Percentiles rank a stretch among this genome's conserved stretches.
phyloP scores from a whole-genome alignment of 164 flowering plant species.

The Sedum album region DNA sequence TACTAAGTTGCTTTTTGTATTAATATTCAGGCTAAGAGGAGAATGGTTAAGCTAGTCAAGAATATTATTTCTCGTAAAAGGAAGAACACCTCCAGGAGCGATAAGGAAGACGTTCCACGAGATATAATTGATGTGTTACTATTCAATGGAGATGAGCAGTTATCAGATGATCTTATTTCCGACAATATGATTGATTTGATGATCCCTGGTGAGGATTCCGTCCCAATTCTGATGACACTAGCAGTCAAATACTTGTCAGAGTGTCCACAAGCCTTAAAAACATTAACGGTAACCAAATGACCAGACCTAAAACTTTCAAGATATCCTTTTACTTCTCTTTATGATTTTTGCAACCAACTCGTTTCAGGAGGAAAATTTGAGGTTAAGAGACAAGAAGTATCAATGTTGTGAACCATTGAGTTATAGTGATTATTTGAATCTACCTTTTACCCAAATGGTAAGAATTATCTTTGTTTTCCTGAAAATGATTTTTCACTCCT shows the following conservation, averaged over 20 bases:
- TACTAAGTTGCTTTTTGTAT: neutral
- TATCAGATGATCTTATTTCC: constrained; percentile 64
- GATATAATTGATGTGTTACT: constrained; percentile 74
- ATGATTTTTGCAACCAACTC: neutral
- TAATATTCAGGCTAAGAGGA: constrained; percentile 69
- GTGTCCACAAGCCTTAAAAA: constrained; percentile 64
- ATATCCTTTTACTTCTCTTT: neutral
- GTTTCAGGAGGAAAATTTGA: constrained; percentile 76
- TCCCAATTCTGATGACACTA: constrained; percentile 84
- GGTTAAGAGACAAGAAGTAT: constrained; percentile 44
- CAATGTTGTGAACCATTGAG: constrained; percentile 33
- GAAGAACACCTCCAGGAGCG: constrained; percentile 16
- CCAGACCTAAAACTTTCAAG: too few relatives aligned
- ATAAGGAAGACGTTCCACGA: constrained; percentile 22
- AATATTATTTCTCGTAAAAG: constrained; percentile 33
- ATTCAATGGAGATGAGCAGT: constrained; percentile 38
- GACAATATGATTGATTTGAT: constrained; percentile 87
- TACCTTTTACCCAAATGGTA: constrained; percentile 80
- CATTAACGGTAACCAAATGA: constrained; percentile 40
- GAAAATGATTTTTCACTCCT: too few relatives aligned
- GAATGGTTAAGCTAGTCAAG: constrained; percentile 61
- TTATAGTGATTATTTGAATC: constrained; percentile 65
- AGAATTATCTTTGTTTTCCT: constrained; percentile 12
- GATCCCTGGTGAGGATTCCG: constrained; percentile 98
- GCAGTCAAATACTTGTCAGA: constrained; percentile 80